Percentiles rank a stretch among this genome's conserved stretches.
These are phyloP conservation scores for Apiospora kogelbergensis DNA, from an alignment of 2,329 filamentous ascomycete species.

Conservation along the genomic window DNA sequence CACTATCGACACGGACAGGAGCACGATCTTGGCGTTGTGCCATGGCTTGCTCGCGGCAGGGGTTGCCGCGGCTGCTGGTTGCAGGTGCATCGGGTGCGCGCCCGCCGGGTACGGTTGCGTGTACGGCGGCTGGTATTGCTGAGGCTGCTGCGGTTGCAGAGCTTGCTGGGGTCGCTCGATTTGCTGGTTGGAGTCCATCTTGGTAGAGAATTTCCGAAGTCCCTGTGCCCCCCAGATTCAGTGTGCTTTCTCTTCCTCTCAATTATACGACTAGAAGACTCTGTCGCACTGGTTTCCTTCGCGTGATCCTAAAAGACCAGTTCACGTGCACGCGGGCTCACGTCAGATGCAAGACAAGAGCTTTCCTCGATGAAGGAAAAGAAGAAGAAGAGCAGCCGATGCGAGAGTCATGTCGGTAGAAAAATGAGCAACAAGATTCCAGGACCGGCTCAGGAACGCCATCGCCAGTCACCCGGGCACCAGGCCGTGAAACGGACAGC, in stretches of 20 bases:
- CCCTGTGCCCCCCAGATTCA: no score
- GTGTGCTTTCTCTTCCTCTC: background rate
- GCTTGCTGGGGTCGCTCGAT: slow-evolving; percentile 1
- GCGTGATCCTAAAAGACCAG: background rate
- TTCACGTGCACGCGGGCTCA: background rate
- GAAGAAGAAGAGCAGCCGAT: background rate
- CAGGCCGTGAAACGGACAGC: background rate
- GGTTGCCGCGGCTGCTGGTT: background rate
- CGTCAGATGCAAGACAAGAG: background rate
- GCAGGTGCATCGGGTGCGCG: slow-evolving; percentile 8
- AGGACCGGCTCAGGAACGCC: background rate
- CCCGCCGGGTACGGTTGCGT: slow-evolving; percentile 10
- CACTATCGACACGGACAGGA: slow-evolving; percentile 19
- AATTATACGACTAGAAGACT: background rate
- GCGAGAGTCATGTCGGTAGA: background rate
- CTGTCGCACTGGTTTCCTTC: background rate
- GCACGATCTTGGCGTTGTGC: slow-evolving; percentile 18
- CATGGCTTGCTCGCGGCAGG: slow-evolving; percentile 13
- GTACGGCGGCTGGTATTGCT: slow-evolving; percentile 8
- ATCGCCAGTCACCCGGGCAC: background rate
- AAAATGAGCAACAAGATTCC: background rate
- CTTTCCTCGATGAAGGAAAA: background rate
- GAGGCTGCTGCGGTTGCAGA: background rate
- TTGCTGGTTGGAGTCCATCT: slow-evolving; percentile 17
- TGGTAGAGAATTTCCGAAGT: background rate